Conservation (phyloP, 805 yeast genomes). For the Hagleromyces aurorensis region DNA sequence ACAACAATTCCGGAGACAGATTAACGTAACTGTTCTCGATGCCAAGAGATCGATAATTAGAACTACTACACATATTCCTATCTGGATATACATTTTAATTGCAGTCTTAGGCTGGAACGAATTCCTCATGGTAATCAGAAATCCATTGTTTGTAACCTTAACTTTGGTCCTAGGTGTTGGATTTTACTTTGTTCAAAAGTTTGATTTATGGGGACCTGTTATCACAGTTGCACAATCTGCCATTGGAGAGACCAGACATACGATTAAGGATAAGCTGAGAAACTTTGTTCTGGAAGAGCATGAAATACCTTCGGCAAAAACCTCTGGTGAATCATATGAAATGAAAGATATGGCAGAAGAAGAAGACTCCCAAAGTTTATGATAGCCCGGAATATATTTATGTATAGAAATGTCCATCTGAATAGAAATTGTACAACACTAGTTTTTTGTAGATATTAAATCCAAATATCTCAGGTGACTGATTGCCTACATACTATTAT, state of each 20-base stretch:
- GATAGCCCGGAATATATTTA: no score
- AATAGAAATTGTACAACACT: no score
- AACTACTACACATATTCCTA: conserved; percentile 72
- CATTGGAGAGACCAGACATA: conserved; percentile 45
- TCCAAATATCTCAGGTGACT: no score
- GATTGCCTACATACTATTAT: no score
- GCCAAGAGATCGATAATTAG: conserved; percentile 82
- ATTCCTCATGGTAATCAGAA: conserved; percentile 77
- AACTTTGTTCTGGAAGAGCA: conserved; percentile 50
- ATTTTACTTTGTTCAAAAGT: conserved; percentile 55
- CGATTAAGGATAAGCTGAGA: conserved; percentile 51
- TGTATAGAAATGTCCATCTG: no score
- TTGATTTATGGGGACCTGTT: conserved; percentile 74
- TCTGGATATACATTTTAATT: conserved; percentile 67
- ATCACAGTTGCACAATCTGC: conserved; percentile 49
- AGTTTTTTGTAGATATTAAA: no score
- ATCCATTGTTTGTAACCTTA: conserved; percentile 72
- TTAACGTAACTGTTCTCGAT: conserved; percentile 75
- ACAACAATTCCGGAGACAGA: conserved; percentile 58
- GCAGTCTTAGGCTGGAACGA: conserved; percentile 92
- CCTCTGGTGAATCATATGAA: conserved; percentile 24
- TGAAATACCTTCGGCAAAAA: conserved; percentile 8
- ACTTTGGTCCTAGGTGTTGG: conserved; percentile 51
- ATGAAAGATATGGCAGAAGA: conserved; percentile 26
- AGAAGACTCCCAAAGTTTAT: no score